Evolutionary conservation across 805 yeast species (phyloP), one percentile per base, ranked within the genome.

Genomic region (Saccharomyces jurei): DNA sequence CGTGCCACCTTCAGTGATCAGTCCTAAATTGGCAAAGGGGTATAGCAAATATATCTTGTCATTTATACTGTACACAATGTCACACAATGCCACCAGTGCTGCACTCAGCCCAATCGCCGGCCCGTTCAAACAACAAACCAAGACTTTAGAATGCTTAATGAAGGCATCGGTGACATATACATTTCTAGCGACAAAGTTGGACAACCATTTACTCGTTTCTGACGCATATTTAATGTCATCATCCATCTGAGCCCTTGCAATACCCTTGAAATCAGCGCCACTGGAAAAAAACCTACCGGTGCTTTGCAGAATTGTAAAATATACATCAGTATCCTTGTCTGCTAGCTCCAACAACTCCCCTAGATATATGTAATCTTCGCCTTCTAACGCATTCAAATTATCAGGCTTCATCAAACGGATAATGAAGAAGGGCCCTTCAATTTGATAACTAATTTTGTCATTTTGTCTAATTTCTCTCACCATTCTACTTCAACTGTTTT

Each of bases 71-170:
- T 87, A 89, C 9, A 89, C 76, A 56, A 89, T 75, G 70, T 89
- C 97, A 69, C 87, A 82, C 52, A 86, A 71, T n/a, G 85, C 80
- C 11, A 88, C 83, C 52, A 89, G 68, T 0, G 90, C 89, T 2
- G 91, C 82, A 31, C 83, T 74, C 55, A 89, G 76, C 0, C 97
- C 97, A 55, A 89, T 79, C 4, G 82, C 95, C 0, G 97, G 96
- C 0, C 97, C 97, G 66, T 89, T 89, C 54, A 89, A 74, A 3
- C 89, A 91, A 48, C 81, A 81, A 28, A 83, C 83, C 41, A 89
- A 71, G 8, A 88, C 75, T 66, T 89, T 89, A 9, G 77, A 71
- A 70, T 89, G 96, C 62, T 82, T 79, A 58, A 81, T 80, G 66
- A 87, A 81, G 41, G 84, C 74, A 58, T 82, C 80, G 4, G 94